A percentile compares a stretch with the other conserved stretches of the same genome.
phyloP scores from a whole-genome alignment of 2,329 filamentous ascomycete genomes.

The Xylaria sp. region DNA sequence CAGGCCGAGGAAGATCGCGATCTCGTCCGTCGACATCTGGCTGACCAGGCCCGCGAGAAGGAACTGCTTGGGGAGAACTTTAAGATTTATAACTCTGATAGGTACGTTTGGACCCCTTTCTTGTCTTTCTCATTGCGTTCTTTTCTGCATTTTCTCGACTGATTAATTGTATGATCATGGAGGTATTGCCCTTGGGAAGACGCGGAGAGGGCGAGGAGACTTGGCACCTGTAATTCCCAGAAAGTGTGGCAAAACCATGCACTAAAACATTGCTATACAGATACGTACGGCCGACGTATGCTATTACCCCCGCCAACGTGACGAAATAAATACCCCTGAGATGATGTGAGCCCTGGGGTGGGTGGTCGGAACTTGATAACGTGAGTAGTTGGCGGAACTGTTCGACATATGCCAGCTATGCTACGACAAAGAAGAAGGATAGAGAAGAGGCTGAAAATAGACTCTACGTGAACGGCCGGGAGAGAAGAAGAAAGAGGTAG shows the following conservation, averaged over 20 bases:
- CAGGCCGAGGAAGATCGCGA: slow-evolving; percentile 98
- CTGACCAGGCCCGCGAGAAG: slow-evolving; percentile 90
- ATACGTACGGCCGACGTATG: slow-evolving; percentile 79
- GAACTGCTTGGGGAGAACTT: slow-evolving; percentile 85
- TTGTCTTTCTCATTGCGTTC: background rate
- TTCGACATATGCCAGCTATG: background rate
- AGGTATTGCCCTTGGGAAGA: background rate
- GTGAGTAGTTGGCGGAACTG: background rate
- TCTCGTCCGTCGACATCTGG: slow-evolving; percentile 85
- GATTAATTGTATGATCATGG: background rate
- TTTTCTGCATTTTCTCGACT: slow-evolving; percentile 4
- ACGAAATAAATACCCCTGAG: slow-evolving; percentile 62
- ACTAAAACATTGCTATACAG: slow-evolving; percentile 5
- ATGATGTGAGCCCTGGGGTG: background rate
- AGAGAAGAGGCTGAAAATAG: background rate
- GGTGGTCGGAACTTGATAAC: background rate
- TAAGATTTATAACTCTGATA: slow-evolving; percentile 87
- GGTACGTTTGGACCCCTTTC: slow-evolving; percentile 65
- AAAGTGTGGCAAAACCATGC: background rate
- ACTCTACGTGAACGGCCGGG: background rate
- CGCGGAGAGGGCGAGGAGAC: too few species aligned
- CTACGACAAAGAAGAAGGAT: background rate
- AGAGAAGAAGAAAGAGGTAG: background rate
- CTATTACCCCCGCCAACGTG: slow-evolving; percentile 72
- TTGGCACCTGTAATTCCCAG: background rate